phyloP scores from a whole-genome alignment of 495 filamentous ascomycete species.

The Parachaetomium inaequale region DNA sequence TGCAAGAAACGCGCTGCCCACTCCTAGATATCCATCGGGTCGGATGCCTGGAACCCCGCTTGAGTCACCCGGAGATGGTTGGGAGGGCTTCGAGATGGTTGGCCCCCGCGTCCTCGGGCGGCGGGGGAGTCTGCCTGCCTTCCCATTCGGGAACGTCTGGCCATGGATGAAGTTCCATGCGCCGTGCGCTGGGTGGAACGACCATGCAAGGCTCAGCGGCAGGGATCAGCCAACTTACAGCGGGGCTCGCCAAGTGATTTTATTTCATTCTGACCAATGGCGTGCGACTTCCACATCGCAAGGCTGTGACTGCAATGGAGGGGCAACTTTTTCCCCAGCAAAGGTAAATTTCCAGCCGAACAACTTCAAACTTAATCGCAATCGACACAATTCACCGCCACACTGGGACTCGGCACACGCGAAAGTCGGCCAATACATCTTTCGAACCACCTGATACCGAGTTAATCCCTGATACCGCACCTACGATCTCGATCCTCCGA shows the following conservation, averaged over 20 bases:
- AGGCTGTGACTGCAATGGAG: conserved; percentile 28
- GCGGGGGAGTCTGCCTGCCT: not conserved
- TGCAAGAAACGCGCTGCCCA: too few species aligned
- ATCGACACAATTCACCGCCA: not conserved
- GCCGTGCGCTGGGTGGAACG: not conserved
- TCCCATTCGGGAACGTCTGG: not conserved
- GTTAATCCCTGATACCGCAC: not conserved
- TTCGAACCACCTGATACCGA: not conserved
- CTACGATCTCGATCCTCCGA: not conserved
- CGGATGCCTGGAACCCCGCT: not conserved
- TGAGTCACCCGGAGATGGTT: not conserved
- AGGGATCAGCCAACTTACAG: not conserved
- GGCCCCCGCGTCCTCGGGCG: not conserved
- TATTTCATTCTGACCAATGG: not conserved
- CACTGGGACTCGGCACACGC: not conserved
- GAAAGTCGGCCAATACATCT: too few species aligned
- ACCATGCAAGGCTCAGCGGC: not conserved
- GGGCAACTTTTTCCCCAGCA: conserved; percentile 22
- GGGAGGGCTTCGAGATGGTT: not conserved
- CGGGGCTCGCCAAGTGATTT: not conserved
- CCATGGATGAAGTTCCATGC: not conserved
- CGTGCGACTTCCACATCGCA: not conserved
- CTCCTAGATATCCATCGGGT: not conserved
- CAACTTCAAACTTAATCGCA: not conserved
- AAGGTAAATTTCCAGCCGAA: conserved; percentile 22